These are phyloP conservation scores for Plantago major DNA, from an alignment of 257 asterid species.

Conservation along the genomic window DNA sequence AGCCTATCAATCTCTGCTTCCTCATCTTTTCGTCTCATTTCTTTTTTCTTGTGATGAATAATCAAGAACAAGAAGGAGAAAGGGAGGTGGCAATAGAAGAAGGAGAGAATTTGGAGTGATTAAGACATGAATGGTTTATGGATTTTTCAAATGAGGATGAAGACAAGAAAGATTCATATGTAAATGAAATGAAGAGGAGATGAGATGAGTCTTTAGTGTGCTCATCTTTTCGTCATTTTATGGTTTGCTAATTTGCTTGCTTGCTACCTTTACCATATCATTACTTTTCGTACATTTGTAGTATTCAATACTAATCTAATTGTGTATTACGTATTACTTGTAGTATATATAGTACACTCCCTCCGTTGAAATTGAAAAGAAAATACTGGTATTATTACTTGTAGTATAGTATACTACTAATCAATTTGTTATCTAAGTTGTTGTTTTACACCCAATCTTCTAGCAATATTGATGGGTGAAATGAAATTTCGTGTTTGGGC, in stretches of 20 bases:
- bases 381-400: too few species aligned
- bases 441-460: too few species aligned
- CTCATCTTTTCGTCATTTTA: constrained; percentile 48
- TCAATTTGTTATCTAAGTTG: too few species aligned
- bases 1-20: constrained; percentile 68
- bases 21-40: constrained; percentile 32
- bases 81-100: constrained; percentile 9
- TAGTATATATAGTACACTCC: too few species aligned
- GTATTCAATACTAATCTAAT: not conserved
- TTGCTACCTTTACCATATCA: not conserved
- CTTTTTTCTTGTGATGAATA: not conserved
- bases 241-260: not conserved
- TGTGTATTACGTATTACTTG: not conserved
- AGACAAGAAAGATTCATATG: constrained; percentile 16
- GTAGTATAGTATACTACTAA: too few species aligned
- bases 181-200: constrained; percentile 4
- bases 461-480: too few species aligned
- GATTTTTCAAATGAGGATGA: constrained; percentile 23
- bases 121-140: constrained; percentile 10
- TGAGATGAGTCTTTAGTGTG: constrained; percentile 32
- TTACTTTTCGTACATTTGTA: not conserved
- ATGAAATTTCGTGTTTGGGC: too few species aligned
- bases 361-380: too few species aligned
- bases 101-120: not conserved
- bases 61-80: constrained; percentile 1